Conservation (phyloP, 1,284 basidiomycete species). For the Athelia psychrophila region DNA sequence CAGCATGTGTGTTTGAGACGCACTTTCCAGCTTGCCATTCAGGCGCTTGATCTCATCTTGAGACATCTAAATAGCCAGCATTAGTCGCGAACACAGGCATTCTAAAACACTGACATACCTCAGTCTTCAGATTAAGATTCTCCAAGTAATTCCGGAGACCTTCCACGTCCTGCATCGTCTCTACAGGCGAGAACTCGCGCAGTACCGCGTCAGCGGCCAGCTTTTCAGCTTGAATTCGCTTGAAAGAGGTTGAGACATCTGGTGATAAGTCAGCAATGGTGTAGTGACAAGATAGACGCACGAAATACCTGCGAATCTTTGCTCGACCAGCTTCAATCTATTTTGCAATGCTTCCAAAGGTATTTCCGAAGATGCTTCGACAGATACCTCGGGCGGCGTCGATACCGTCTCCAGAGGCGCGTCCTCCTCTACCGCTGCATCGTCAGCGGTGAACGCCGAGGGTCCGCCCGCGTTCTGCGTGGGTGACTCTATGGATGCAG, state of each 20-base stretch:
- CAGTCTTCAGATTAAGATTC: constrained; percentile 64
- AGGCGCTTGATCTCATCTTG: constrained; percentile 75
- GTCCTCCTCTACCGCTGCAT: not conserved
- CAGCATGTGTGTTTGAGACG: constrained; percentile 18
- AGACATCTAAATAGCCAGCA: constrained; percentile 42
- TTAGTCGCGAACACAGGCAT: constrained; percentile 1
- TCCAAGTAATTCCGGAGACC: constrained; percentile 74
- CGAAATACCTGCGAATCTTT: constrained; percentile 61
- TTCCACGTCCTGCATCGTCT: constrained; percentile 61
- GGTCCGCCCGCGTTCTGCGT: not conserved
- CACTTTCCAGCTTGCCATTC: constrained; percentile 70
- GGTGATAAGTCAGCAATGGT: constrained; percentile 4
- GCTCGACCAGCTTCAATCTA: constrained; percentile 65
- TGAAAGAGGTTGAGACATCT: constrained; percentile 79
- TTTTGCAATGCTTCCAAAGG: constrained; percentile 60
- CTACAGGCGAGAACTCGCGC: constrained; percentile 71
- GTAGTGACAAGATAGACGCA: constrained; percentile 1
- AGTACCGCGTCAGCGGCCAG: constrained; percentile 68
- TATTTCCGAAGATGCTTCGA: constrained; percentile 15
- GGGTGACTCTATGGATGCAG: not conserved
- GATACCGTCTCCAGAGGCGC: constrained; percentile 4
- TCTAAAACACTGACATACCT: constrained; percentile 42
- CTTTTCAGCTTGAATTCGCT: constrained; percentile 69
- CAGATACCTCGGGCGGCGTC: constrained; percentile 6
- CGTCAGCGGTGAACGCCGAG: constrained; percentile 4